These are phyloP conservation scores for Capsella rubella DNA, from an alignment of 441 rosid species.

Conservation along the genomic window DNA sequence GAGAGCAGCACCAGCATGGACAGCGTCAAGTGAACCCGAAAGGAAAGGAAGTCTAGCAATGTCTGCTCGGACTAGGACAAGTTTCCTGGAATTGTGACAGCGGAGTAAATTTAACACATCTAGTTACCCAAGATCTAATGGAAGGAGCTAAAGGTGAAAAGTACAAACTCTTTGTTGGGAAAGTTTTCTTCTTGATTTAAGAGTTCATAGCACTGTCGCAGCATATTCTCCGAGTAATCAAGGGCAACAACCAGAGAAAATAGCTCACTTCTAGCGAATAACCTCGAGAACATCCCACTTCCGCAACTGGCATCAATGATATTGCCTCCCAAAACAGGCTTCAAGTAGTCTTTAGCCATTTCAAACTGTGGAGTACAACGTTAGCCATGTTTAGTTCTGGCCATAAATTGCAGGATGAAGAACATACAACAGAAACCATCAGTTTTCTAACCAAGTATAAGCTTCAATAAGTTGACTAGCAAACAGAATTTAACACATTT, in stretches of 20 bases:
- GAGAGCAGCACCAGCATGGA: constrained; percentile 93
- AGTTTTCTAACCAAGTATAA: neutral
- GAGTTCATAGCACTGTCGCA: constrained; percentile 72
- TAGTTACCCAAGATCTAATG: neutral
- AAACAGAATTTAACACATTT: neutral
- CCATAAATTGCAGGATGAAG: neutral
- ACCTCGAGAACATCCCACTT: constrained; percentile 83
- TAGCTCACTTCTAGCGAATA: constrained; percentile 71
- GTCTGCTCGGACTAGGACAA: constrained; percentile 83
- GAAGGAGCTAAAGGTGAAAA: constrained; percentile 6
- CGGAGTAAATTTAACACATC: neutral
- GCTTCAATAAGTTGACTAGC: neutral
- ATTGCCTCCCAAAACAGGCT: constrained; percentile 81
- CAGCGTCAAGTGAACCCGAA: constrained; percentile 81
- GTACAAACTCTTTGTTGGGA: constrained; percentile 71
- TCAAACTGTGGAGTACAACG: constrained; percentile 62
- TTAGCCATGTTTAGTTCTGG: constrained; percentile 21
- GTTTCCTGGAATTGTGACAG: constrained; percentile 55
- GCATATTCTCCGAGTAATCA: constrained; percentile 93
- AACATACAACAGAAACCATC: neutral
- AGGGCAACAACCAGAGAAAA: constrained; percentile 79
- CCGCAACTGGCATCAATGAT: constrained; percentile 92
- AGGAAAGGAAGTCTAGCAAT: constrained; percentile 83
- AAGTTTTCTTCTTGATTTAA: constrained; percentile 64
- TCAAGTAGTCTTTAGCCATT: constrained; percentile 72